These are phyloP conservation scores for Pseudophaeomoniella oleicola DNA, from an alignment of 2,329 filamentous ascomycete genomes.

Conservation along the genomic window DNA sequence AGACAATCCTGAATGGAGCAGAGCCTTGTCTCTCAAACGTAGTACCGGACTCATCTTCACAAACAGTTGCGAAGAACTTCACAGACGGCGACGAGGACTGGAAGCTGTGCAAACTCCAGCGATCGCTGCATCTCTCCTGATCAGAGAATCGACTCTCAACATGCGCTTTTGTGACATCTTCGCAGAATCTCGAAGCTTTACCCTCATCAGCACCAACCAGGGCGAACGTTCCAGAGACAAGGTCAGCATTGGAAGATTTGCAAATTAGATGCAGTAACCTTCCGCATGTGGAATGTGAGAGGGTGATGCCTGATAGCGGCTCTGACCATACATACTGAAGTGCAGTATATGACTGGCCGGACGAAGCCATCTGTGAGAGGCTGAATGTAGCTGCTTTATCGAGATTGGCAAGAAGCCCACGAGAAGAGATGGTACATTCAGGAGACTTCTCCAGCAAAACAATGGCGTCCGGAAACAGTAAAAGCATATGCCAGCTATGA, in stretches of 20 bases:
- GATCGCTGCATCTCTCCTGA: slow-evolving; percentile 62
- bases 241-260: slow-evolving; percentile 6
- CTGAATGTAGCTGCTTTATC: slow-evolving; percentile 58
- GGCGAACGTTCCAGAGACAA: slow-evolving; percentile 10
- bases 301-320: not conserved
- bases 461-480: slow-evolving; percentile 73
- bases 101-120: slow-evolving; percentile 65
- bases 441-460: slow-evolving; percentile 60
- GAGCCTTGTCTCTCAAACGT: slow-evolving; percentile 35
- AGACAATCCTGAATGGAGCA: slow-evolving; percentile 21
- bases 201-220: slow-evolving; percentile 48
- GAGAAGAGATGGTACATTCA: slow-evolving; percentile 50
- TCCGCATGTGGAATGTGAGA: slow-evolving; percentile 26
- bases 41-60: slow-evolving; percentile 25
- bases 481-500: slow-evolving; percentile 43
- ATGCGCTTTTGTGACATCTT: slow-evolving; percentile 75
- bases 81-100: slow-evolving; percentile 43
- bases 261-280: slow-evolving; percentile 20
- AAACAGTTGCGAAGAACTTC: slow-evolving; percentile 33
- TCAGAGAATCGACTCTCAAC: slow-evolving; percentile 78
- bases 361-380: slow-evolving; percentile 25
- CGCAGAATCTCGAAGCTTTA: slow-evolving; percentile 59
- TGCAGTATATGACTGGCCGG: slow-evolving; percentile 38
- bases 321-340: not conserved
- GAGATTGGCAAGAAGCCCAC: slow-evolving; percentile 68